Percentiles rank a stretch among this genome's conserved stretches.
These are phyloP conservation scores for Xylaria sp. DNA, from an alignment of 2,329 filamentous ascomycete species.

Conservation along the genomic window DNA sequence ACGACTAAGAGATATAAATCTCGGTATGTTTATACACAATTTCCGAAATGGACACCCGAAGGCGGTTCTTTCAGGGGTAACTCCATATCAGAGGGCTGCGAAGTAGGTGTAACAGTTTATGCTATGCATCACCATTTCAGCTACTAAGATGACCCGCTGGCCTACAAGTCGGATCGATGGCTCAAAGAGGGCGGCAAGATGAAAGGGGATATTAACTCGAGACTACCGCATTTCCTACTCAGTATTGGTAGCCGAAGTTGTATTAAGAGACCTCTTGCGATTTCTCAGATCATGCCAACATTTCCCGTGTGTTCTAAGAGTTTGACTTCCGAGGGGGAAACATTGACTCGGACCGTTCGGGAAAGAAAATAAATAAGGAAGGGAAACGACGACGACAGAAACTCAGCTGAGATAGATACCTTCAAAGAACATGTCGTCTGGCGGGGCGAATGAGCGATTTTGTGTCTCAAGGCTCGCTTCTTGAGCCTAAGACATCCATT, in stretches of 20 bases:
- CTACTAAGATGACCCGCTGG: neutral
- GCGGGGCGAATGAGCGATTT: neutral
- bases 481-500: neutral
- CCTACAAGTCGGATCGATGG: neutral
- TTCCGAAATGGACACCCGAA: neutral
- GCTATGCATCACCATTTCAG: neutral
- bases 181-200: neutral
- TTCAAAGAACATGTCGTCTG: neutral
- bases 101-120: neutral
- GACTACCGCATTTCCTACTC: neutral
- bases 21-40: neutral
- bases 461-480: neutral
- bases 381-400: neutral
- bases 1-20: neutral
- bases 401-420: neutral
- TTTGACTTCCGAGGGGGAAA: neutral
- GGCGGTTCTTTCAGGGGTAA: neutral
- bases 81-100: neutral
- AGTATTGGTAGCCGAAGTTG: neutral
- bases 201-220: neutral
- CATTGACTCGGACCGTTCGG: neutral
- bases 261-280: neutral
- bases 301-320: neutral
- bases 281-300: neutral
- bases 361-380: neutral